phyloP scores from a whole-genome alignment of 1,139 yeast species.

The Geotrichum europaeum region DNA sequence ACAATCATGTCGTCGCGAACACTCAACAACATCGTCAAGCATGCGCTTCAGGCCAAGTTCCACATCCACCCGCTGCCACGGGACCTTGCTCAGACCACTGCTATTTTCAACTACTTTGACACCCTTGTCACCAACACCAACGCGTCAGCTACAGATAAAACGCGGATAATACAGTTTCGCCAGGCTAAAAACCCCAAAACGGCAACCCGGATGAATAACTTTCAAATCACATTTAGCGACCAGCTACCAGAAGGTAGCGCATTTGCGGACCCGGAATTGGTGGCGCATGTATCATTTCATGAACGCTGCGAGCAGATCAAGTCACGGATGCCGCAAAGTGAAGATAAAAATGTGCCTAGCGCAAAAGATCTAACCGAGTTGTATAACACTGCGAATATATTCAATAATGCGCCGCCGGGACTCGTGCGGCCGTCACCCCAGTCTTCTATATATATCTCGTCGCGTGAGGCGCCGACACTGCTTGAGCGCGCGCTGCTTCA shows the following conservation, averaged over 20 bases:
- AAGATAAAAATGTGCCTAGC: not conserved
- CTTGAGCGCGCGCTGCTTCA: conserved; percentile 8
- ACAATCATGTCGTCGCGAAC: conserved; percentile 15
- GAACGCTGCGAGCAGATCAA: not conserved
- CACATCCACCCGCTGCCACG: conserved; percentile 29
- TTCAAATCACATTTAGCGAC: conserved; percentile 31
- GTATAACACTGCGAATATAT: not conserved
- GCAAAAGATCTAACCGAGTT: not conserved
- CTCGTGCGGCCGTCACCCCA: not conserved
- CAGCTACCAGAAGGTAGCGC: not conserved
- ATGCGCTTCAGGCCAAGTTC: conserved; percentile 29
- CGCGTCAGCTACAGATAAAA: not conserved
- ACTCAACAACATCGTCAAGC: conserved; percentile 19
- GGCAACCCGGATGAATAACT: conserved; percentile 27
- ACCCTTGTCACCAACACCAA: conserved; percentile 20
- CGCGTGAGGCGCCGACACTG: not conserved
- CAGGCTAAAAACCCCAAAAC: conserved; percentile 34
- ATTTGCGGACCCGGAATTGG: not conserved
- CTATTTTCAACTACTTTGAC: conserved; percentile 25
- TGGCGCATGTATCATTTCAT: conserved; percentile 8
- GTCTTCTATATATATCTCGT: not conserved
- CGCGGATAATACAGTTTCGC: conserved; percentile 26
- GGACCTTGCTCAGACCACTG: conserved; percentile 28
- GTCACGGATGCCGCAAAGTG: not conserved
- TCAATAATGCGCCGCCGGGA: not conserved